Conservation (phyloP, 768 basidiomycete genomes). For the Russula vinacea region DNA sequence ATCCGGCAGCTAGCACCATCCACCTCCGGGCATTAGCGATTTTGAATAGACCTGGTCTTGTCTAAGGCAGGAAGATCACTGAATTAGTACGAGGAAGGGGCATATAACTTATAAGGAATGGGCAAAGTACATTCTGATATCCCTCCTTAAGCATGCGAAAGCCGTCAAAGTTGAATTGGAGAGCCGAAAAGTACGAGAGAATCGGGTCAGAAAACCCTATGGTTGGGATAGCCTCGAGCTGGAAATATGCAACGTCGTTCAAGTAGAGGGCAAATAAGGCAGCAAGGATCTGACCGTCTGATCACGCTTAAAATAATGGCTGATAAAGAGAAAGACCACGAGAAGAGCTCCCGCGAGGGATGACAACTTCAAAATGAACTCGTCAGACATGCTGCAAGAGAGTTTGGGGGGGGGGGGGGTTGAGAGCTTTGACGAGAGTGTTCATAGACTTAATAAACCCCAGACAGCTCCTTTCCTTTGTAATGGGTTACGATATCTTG, state of each 20-base stretch:
- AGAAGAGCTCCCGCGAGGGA: background rate
- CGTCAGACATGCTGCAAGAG: too few species aligned
- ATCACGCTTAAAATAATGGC: background rate
- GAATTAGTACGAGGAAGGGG: background rate
- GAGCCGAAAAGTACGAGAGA: constrained; percentile 31
- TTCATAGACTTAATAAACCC: too few species aligned
- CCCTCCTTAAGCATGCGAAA: background rate
- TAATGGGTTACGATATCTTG: too few species aligned
- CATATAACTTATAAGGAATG: too few species aligned
- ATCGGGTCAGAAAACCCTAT: constrained; percentile 28
- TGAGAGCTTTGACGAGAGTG: too few species aligned
- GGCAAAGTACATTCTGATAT: constrained; percentile 5
- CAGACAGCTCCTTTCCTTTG: too few species aligned
- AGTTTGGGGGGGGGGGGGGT: too few species aligned
- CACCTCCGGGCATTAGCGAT: background rate
- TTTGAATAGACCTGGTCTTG: background rate
- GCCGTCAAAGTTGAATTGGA: background rate
- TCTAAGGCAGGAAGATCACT: background rate
- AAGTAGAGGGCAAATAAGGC: background rate
- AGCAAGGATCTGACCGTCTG: background rate
- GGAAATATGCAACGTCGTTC: background rate
- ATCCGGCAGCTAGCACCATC: background rate
- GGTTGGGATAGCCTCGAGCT: background rate
- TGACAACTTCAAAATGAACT: background rate
- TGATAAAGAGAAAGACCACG: background rate